phyloP scores from a whole-genome alignment of 768 basidiomycete species.

The Suillus tomentosus region DNA sequence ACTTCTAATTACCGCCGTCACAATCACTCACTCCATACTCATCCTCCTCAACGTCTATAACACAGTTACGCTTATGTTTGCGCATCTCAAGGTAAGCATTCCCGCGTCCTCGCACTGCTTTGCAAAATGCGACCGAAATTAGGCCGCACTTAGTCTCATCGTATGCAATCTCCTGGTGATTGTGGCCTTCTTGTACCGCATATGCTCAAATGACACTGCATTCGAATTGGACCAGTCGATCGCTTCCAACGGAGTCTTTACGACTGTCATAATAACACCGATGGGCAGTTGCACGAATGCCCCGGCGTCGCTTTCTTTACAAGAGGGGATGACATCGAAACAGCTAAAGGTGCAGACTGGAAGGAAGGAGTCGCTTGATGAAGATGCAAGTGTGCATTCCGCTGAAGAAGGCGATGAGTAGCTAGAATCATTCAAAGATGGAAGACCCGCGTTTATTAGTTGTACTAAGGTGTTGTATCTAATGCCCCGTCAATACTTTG shows the following conservation, averaged over 20 bases:
- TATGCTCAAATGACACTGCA: constrained; percentile 8
- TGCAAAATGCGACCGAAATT: not conserved
- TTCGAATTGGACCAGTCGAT: constrained; percentile 11
- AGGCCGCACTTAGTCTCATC: constrained; percentile 27
- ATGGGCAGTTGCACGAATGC: not conserved
- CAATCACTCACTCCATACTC: constrained; percentile 19
- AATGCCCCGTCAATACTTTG: too few species aligned
- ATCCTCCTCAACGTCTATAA: constrained; percentile 8
- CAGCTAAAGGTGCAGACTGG: not conserved
- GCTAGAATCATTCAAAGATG: not conserved
- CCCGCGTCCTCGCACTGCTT: not conserved
- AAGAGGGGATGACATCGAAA: constrained; percentile 31
- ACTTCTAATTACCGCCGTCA: constrained; percentile 20
- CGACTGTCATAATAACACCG: not conserved
- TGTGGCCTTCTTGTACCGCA: constrained; percentile 23
- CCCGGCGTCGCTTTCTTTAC: not conserved
- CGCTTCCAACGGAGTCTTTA: not conserved
- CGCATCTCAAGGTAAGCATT: constrained; percentile 25
- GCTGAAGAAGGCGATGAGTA: not conserved
- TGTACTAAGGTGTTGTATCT: not conserved
- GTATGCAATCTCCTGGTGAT: constrained; percentile 32
- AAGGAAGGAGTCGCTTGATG: not conserved
- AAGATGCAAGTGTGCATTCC: not conserved
- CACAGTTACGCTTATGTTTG: constrained; percentile 18
- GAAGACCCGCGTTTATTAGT: not conserved